These are phyloP conservation scores for Gastrodia elata DNA, from an alignment of 106 monocot genomes.

Conservation along the genomic window DNA sequence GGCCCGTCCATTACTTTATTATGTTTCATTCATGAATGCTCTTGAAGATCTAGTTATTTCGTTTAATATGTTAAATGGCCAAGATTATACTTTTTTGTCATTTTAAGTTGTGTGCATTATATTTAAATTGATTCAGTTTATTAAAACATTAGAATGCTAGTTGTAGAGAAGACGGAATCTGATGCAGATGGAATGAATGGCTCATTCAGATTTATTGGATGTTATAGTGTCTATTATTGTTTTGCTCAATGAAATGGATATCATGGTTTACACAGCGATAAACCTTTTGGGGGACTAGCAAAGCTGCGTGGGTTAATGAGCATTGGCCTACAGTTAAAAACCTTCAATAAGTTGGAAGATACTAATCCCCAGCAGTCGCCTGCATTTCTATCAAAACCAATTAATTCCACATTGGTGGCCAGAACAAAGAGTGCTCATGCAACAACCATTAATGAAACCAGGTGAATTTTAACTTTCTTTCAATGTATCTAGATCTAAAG, in stretches of 20 bases:
- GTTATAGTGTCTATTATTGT: neutral
- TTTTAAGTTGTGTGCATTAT: neutral
- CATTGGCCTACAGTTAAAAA: neutral
- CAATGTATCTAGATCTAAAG: constrained; percentile 1
- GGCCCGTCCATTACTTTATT: neutral
- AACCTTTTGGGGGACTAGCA: neutral
- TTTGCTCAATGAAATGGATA: neutral
- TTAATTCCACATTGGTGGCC: neutral
- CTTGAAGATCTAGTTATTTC: neutral
- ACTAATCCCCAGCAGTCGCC: neutral
- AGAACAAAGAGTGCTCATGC: constrained; percentile 3
- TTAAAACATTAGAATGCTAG: neutral
- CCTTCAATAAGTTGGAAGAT: neutral
- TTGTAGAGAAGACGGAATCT: neutral
- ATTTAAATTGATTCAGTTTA: neutral
- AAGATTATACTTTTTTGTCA: neutral
- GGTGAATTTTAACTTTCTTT: neutral
- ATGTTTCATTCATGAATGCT: neutral
- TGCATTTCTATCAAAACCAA: constrained; percentile 1
- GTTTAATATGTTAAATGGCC: neutral
- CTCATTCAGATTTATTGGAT: neutral
- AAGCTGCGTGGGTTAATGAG: constrained; percentile 1
- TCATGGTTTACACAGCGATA: constrained; percentile 6
- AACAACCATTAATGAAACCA: neutral
- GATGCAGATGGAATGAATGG: neutral